phyloP scores from a whole-genome alignment of 2,329 filamentous ascomycete genomes.

The Sporothrix brunneoviolacea region DNA sequence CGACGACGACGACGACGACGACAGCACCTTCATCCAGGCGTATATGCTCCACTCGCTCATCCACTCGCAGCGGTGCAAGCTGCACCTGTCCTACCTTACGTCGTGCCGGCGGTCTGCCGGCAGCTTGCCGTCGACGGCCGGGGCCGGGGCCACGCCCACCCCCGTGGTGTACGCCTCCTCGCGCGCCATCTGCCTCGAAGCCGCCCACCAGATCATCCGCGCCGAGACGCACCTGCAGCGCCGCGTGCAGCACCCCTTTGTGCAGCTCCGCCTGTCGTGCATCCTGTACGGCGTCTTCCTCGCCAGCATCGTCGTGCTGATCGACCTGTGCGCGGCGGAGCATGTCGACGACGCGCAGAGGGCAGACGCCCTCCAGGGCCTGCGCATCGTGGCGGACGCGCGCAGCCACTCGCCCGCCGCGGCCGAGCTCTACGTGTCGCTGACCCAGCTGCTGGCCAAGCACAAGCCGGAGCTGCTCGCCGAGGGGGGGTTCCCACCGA shows the following conservation, averaged over 20 bases:
- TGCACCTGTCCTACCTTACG: conserved; percentile 33
- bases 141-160: too few species aligned
- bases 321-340: conserved; percentile 9
- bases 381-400: conserved; percentile 5
- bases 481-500: neutral
- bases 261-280: conserved; percentile 6
- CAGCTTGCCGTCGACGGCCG: neutral
- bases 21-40: conserved; percentile 29
- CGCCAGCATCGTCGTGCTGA: conserved; percentile 8
- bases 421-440: conserved; percentile 5
- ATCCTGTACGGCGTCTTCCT: conserved; percentile 10
- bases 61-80: conserved; percentile 31
- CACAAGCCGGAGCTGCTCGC: conserved; percentile 2
- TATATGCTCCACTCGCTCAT: conserved; percentile 32
- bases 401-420: conserved; percentile 8
- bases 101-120: neutral
- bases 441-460: conserved; percentile 8
- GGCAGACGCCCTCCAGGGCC: conserved; percentile 1
- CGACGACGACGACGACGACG: conserved; percentile 21
- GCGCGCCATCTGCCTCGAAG: conserved; percentile 5
- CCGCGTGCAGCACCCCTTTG: neutral
- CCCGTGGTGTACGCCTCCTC: neutral
- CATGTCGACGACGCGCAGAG: neutral
- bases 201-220: conserved; percentile 10
- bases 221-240: conserved; percentile 1